Percentiles rank a stretch among this genome's conserved stretches.
phyloP scores from a whole-genome alignment of 306 rosid species.

The Prunus mongolica region DNA sequence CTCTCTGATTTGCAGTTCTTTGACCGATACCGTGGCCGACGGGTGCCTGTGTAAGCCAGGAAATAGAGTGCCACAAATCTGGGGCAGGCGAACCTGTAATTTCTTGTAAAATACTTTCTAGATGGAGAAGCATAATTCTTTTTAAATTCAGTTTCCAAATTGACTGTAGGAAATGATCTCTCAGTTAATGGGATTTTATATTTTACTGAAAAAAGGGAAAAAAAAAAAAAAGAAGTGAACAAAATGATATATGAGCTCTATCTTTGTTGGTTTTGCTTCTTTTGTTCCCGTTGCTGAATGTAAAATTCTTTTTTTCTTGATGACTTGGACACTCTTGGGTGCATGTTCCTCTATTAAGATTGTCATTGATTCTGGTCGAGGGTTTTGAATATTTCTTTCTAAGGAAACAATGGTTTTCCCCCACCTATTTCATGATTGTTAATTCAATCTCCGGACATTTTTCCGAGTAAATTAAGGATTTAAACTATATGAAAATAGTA shows the following conservation, averaged over 20 bases:
- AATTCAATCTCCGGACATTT: no score
- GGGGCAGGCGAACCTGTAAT: slow-evolving; percentile 37
- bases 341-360: neutral
- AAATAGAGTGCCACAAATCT: slow-evolving; percentile 23
- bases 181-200: neutral
- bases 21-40: slow-evolving; percentile 75
- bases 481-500: no score
- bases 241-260: neutral
- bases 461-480: no score
- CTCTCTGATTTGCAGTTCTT: slow-evolving; percentile 54
- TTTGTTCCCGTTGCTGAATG: neutral
- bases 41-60: slow-evolving; percentile 75
- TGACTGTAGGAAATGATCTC: slow-evolving; percentile 15
- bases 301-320: neutral
- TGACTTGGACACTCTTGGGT: neutral
- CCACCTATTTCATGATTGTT: no score
- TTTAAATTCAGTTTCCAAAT: slow-evolving; percentile 16
- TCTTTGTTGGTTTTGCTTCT: slow-evolving; percentile 2
- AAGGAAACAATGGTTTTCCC: no score
- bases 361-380: neutral
- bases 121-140: slow-evolving; percentile 23
- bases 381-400: no score
- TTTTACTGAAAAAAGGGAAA: neutral
- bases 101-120: slow-evolving; percentile 38
- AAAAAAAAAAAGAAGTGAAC: neutral